phyloP scores from a whole-genome alignment of 164 flowering plant genomes.

The Nymphaea thermarum region DNA sequence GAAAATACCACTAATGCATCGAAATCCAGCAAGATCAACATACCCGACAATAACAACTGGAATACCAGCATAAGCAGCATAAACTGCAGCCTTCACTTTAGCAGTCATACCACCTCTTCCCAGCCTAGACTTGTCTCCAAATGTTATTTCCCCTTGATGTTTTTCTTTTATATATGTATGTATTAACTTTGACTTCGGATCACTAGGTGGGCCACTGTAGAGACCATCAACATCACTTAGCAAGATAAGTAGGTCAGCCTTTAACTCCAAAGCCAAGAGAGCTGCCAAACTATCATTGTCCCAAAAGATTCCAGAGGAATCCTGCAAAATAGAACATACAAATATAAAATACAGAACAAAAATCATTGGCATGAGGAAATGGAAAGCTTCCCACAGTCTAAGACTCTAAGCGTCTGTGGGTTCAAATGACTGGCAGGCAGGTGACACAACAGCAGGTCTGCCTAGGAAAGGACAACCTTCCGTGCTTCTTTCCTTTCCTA shows the following conservation, averaged over 20 bases:
- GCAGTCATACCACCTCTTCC: constrained; percentile 99
- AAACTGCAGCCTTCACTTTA: constrained; percentile 94
- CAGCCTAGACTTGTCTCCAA: constrained; percentile 94
- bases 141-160: constrained; percentile 69
- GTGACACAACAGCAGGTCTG: too few species aligned
- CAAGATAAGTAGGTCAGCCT: constrained; percentile 88
- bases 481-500: too few species aligned
- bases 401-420: too few species aligned
- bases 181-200: constrained; percentile 73
- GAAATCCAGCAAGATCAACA: not conserved
- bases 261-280: constrained; percentile 77
- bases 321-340: constrained; percentile 35
- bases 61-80: constrained; percentile 79
- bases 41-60: constrained; percentile 97
- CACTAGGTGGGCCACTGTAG: constrained; percentile 91
- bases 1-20: too few species aligned
- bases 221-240: constrained; percentile 98
- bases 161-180: constrained; percentile 68
- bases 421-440: too few species aligned
- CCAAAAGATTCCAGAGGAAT: constrained; percentile 99
- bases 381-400: too few species aligned
- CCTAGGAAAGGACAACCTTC: too few species aligned
- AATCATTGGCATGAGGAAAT: too few species aligned
- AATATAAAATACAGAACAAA: not conserved
- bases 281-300: constrained; percentile 98